These are phyloP conservation scores for Lentinula aciculospora DNA, from an alignment of 768 basidiomycete species.

Conservation along the genomic window DNA sequence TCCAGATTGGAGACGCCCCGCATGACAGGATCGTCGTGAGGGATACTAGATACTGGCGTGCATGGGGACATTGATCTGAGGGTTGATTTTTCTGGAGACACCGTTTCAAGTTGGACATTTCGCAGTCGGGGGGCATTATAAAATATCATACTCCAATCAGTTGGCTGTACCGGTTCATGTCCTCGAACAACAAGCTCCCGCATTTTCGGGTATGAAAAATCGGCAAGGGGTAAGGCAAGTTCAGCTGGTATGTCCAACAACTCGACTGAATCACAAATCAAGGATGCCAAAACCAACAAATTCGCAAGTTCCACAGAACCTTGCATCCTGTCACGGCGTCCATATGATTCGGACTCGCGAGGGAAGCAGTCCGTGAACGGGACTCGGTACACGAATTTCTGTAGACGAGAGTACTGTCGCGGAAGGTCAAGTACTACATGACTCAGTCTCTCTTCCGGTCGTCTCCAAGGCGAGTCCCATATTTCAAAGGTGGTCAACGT, in stretches of 20 bases:
- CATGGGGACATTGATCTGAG: neutral
- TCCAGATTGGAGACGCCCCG: neutral
- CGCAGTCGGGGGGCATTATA: neutral
- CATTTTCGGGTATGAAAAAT: constrained; percentile 1
- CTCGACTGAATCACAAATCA: neutral
- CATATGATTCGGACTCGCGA: constrained; percentile 1
- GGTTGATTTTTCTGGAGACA: neutral
- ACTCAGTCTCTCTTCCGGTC: constrained; percentile 1
- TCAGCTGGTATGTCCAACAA: constrained; percentile 6
- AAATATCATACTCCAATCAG: constrained; percentile 4
- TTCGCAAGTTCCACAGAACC: constrained; percentile 3
- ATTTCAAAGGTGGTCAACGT: neutral
- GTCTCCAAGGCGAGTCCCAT: constrained; percentile 3
- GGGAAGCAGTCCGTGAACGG: constrained; percentile 7
- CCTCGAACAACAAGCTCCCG: neutral
- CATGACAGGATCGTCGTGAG: neutral
- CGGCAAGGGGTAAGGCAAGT: neutral
- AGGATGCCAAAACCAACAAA: neutral
- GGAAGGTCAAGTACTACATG: neutral
- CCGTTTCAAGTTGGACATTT: neutral
- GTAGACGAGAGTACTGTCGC: neutral
- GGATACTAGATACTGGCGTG: neutral
- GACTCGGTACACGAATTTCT: constrained; percentile 4
- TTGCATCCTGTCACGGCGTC: constrained; percentile 5
- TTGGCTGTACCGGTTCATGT: neutral